Base-by-base conservation (phyloP, 495 filamentous ascomycete genomes). In the Neurospora sp. region DNA sequence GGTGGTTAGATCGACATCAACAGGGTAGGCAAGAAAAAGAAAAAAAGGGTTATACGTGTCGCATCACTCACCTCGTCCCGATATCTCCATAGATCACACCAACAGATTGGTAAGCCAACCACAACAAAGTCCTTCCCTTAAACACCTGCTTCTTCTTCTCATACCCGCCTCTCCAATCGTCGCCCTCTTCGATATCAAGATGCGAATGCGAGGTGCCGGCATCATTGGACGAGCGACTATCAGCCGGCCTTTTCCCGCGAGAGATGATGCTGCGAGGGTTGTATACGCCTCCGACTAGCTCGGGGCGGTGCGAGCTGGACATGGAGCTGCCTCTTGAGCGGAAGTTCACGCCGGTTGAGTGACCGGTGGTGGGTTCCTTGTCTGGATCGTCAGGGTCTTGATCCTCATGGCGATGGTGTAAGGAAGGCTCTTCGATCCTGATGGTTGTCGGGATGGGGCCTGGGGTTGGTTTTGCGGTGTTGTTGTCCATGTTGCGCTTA, bases 11-110 rank as follows among this genome's bases (percentile, higher is more conserved):
- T 54, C 46, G 20, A 12, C 11, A 20, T 27, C 20, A 27, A 59
- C 54, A 35, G 54, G 39, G 37, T 10, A 38, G 5, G 48, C 14
- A 20, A 69, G 6, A 35, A n/a, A 37, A 73, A 18, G 4, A 37
- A 73, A 18, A 7, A 14, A 2, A 18, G 69, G 14, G 48, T 9
- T 9, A 31, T 16, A 31, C 16, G 9, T 3, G 8, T 48, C n/a
- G 9, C 46, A 54, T 23, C 46, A 69, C 72, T 72, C 69, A 79
- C 81, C 81, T 91, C 14, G 91, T 93, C 44, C 91, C 91, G 74
- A 93, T 93, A 74, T 93, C 91, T 9, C 91, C 91, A 77, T 93
- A 93, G 48, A 93, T 93, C 69, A 90, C 89, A 46, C 91, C 91
- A 54, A 89, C 86, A 0, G 88, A 90, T 78, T 92, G 90, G 27